Evolutionary conservation across 2,329 filamentous ascomycete species (phyloP), one percentile per base, ranked within the genome.

Genomic region (Trichoderma koningii): DNA sequence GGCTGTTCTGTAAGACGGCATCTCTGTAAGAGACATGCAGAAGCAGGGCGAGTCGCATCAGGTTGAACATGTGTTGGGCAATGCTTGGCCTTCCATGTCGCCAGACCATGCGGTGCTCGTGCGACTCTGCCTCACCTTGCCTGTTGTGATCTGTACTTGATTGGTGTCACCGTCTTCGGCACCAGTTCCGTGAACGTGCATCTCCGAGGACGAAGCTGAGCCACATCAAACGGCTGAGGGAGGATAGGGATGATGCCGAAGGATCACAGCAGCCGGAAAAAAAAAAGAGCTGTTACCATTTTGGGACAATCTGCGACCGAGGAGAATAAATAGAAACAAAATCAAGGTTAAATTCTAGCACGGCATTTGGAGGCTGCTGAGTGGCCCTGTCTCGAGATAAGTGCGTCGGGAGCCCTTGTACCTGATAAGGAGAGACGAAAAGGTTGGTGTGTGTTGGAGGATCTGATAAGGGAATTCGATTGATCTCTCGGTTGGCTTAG

Each of bases 271-370:
- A 30, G 30, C 26, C 9, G n/a, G n/a, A 30, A 9, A 7, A 17
- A 28, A 53, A 19, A 14, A 19, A 41, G 6, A 53, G 19, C 10
- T 12, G 34, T 42, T 60, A 17, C 56, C 56, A 17, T 50, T 51
- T 60, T 60, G 15, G 56, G 50, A 30, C 50, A 41, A 51, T 28
- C 12, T 28, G 30, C 45, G 34, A 38, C 34, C 56, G 30, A 42
- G 21, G 30, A 42, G 45, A 60, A 51, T 42, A 30, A 47, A n/a
- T 34, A 51, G 56, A 60, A 44, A 60, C 47, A 60, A 51, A 60
- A 48, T 60, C 56, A 60, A 60, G 56, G 56, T 60, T 60, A 60
- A 60, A 51, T 60, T 15, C 48, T 50, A 59, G 55, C 55, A 30
- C 55, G 55, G 34, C 52, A 42, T 59, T 59, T 59, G 42, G 44